Evolutionary conservation across 257 asterid species (phyloP).

Genomic region (Echites panduratus): DNA sequence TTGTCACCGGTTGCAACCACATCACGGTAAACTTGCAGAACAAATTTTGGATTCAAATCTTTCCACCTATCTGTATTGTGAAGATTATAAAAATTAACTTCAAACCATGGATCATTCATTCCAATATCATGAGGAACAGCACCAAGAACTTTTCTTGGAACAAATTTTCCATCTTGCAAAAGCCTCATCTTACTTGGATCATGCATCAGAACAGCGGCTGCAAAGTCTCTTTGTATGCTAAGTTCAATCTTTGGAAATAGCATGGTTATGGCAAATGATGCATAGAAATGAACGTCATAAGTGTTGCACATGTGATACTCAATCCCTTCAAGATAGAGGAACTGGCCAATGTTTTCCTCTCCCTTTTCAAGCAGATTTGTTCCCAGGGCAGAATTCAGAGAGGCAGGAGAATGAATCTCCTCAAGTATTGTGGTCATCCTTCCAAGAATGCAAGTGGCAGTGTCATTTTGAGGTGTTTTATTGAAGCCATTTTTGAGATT

Average conservation of each 20-base stretch:
- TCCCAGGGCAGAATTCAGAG: constrained; percentile 70
- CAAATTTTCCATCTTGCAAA: constrained; percentile 61
- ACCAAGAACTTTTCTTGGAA: constrained; percentile 72
- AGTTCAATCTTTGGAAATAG: constrained; percentile 88
- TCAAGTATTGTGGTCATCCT: constrained; percentile 65
- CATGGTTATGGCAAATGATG: constrained; percentile 71
- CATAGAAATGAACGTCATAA: constrained; percentile 88
- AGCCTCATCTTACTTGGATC: constrained; percentile 66
- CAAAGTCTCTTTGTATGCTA: constrained; percentile 90
- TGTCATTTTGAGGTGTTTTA: constrained; percentile 40
- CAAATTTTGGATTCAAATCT: constrained; percentile 93
- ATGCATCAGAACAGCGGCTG: constrained; percentile 95
- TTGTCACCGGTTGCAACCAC: constrained; percentile 69
- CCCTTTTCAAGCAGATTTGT: constrained; percentile 58
- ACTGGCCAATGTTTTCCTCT: constrained; percentile 91
- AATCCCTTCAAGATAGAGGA: constrained; percentile 89
- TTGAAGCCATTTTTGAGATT: constrained; percentile 14
- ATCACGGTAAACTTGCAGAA: constrained; percentile 88
- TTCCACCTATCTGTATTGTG: constrained; percentile 94
- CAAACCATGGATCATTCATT: constrained; percentile 95
- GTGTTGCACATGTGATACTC: constrained; percentile 97
- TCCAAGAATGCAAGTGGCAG: constrained; percentile 68
- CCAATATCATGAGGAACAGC: constrained; percentile 99
- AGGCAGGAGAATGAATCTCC: constrained; percentile 53
- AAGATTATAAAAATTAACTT: constrained; percentile 68